Evolutionary conservation across 495 filamentous ascomycete genomes (phyloP).

Genomic region (Aeminium ludgeri): DNA sequence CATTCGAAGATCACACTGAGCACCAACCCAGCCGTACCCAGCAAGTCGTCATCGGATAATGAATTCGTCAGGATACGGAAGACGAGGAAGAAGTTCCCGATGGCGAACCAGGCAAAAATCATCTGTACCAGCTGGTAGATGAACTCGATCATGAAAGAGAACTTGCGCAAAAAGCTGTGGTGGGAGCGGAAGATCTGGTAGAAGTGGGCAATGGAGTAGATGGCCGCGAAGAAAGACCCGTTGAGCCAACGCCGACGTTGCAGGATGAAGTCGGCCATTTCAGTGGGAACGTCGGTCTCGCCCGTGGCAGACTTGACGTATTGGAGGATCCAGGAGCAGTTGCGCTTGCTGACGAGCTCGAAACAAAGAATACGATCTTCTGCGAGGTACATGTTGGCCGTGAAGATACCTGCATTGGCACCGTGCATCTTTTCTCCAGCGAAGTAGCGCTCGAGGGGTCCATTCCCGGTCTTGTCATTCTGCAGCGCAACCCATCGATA

Average conservation of each 20-base stretch:
- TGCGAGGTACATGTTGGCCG: constrained; percentile 98
- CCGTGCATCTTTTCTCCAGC: constrained; percentile 96
- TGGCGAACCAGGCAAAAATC: constrained; percentile 98
- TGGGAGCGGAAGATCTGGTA: constrained; percentile 86
- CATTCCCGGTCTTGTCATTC: constrained; percentile 85
- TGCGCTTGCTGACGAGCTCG: constrained; percentile 93
- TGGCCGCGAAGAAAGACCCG: constrained; percentile 93
- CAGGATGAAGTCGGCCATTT: constrained; percentile 86
- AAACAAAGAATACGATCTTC: constrained; percentile 99
- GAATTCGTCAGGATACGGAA: constrained; percentile 92
- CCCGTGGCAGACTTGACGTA: constrained; percentile 95
- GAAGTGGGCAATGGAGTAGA: constrained; percentile 88
- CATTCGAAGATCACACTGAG: constrained; percentile 87
- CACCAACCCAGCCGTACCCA: constrained; percentile 58
- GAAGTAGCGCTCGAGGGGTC: constrained; percentile 93
- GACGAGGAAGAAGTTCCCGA: constrained; percentile 98
- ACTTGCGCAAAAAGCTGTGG: constrained; percentile 73
- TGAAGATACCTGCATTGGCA: constrained; percentile 89
- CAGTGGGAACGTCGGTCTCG: constrained; percentile 95
- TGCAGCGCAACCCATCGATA: constrained; percentile 90
- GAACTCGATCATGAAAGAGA: constrained; percentile 84
- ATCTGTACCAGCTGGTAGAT: constrained; percentile 86
- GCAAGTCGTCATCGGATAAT: constrained; percentile 46
- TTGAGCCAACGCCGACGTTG: constrained; percentile 97
- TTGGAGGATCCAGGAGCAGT: constrained; percentile 89